Evolutionary conservation across 176 grass and related monocot genomes (phyloP).

Genomic region (Elaeis guineensis): DNA sequence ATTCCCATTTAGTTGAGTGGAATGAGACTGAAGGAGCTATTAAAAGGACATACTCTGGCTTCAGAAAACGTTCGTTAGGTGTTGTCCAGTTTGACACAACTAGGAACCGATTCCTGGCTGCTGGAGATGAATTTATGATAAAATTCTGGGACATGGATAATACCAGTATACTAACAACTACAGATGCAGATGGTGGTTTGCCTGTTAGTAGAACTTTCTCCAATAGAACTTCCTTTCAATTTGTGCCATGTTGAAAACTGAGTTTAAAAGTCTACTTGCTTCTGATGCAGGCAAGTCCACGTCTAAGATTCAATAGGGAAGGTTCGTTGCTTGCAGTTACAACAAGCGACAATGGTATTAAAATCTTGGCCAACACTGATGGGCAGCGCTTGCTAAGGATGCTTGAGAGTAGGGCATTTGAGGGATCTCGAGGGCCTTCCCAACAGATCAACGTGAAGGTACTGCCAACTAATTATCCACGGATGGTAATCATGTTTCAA

Average conservation of each 20-base stretch:
- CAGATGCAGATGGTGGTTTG: slow-evolving; percentile 78
- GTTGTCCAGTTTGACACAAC: slow-evolving; percentile 98
- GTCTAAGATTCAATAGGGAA: slow-evolving; percentile 95
- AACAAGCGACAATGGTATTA: slow-evolving; percentile 91
- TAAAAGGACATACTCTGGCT: slow-evolving; percentile 88
- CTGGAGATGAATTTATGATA: slow-evolving; percentile 92
- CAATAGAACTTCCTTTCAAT: not conserved
- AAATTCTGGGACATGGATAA: slow-evolving; percentile 99
- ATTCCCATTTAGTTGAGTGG: slow-evolving; percentile 98
- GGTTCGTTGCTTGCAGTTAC: slow-evolving; percentile 92
- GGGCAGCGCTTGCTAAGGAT: slow-evolving; percentile 87
- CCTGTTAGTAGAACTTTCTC: slow-evolving; percentile 47
- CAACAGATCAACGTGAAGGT: slow-evolving; percentile 74
- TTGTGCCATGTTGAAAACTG: slow-evolving; percentile 3
- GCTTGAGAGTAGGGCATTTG: slow-evolving; percentile 81
- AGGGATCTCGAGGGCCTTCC: slow-evolving; percentile 61
- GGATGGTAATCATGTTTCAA: no score
- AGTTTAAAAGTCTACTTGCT: slow-evolving; percentile 9
- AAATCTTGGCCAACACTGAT: slow-evolving; percentile 92
- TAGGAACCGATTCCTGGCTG: slow-evolving; percentile 80
- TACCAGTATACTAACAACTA: slow-evolving; percentile 69
- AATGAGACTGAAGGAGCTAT: slow-evolving; percentile 95
- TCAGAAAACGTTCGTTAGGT: slow-evolving; percentile 76
- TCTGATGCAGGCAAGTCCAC: slow-evolving; percentile 64
- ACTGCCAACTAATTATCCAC: not conserved